Evolutionary conservation across 2,329 filamentous ascomycete species (phyloP).

Genomic region (Drechslerella dactyloides): DNA sequence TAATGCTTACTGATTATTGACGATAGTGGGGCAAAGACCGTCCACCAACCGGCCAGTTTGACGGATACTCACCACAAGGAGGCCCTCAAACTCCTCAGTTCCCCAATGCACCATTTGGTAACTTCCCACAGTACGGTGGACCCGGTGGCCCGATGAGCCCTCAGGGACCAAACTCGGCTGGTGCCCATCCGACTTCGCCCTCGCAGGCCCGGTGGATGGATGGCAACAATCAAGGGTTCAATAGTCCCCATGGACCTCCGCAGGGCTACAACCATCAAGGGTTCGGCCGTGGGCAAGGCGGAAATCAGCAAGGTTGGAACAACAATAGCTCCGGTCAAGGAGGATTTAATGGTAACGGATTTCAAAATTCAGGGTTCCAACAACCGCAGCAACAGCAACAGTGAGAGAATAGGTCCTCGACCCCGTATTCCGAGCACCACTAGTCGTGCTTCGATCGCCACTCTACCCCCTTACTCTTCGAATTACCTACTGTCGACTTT

Average conservation of each 20-base stretch:
- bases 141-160: conserved; percentile 66
- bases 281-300: conserved; percentile 43
- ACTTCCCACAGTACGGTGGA: conserved; percentile 94
- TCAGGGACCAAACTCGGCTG: conserved; percentile 37
- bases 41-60: conserved; percentile 80
- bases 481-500: conserved; percentile 29
- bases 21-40: conserved; percentile 98
- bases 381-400: conserved; percentile 49
- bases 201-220: conserved; percentile 44
- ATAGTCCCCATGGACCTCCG: conserved; percentile 42
- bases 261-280: conserved; percentile 46
- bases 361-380: conserved; percentile 44
- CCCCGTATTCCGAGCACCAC: conserved; percentile 18
- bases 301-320: conserved; percentile 45
- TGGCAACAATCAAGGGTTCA: conserved; percentile 47
- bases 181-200: conserved; percentile 44
- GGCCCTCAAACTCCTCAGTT: conserved; percentile 77
- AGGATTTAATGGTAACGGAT: conserved; percentile 48
- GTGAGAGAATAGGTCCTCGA: conserved; percentile 12
- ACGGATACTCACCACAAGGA: conserved; percentile 75
- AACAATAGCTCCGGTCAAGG: conserved; percentile 37
- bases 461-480: conserved; percentile 16
- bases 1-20: conserved; percentile 52
- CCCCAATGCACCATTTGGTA: conserved; percentile 77
- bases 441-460: conserved; percentile 24